Evolutionary conservation across 345 rosid species (phyloP), one percentile per base, ranked within the genome.

Genomic region (Syzygium grande): DNA sequence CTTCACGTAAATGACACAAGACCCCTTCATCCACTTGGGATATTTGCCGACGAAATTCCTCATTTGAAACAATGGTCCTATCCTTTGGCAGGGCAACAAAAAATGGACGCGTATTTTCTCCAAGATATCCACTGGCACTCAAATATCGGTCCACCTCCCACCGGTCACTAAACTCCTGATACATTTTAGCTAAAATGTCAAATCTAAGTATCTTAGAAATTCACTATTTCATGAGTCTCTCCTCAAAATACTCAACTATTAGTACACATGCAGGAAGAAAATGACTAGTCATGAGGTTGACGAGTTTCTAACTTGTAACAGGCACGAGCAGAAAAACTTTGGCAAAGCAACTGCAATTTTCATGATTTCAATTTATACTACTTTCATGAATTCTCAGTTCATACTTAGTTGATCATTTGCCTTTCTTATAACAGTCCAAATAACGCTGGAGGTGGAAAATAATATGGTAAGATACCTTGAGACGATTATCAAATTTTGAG

Each of bases 401-500:
- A 38, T 19, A 9, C 49, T 6, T 17, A 38, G 49, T 9, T 73
- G 21, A 73, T 73, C 49, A 73, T 73, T 38, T 73, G 14, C 13
- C 83, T 38, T 19, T 2, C 83, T 19, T 73, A 4, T 73, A 19
- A 38, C 49, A 4, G 25, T 73, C 49, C 49, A 38, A 10, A 34
- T 11, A 38, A 73, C 6, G 83, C 49, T 73, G 27, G 49, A 73
- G 83, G 49, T 73, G 83, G 49, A 73, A 73, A 73, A 73, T 73
- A 73, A 73, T 19, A 27, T 3, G 14, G 49, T 73, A 27, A 38
- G 0, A 17, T 91, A 96, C 99, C 98, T 98, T 98, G 52, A 98
- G 99, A 55, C 99, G 94, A 90, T 98, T 98, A 91, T 98, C 99
- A 86, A 98, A 98, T 89, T 98, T 98, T 87, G 99, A 98, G 89